These are phyloP conservation scores for Corynespora cassiicola DNA, from an alignment of 2,329 filamentous ascomycete genomes.

Conservation along the genomic window DNA sequence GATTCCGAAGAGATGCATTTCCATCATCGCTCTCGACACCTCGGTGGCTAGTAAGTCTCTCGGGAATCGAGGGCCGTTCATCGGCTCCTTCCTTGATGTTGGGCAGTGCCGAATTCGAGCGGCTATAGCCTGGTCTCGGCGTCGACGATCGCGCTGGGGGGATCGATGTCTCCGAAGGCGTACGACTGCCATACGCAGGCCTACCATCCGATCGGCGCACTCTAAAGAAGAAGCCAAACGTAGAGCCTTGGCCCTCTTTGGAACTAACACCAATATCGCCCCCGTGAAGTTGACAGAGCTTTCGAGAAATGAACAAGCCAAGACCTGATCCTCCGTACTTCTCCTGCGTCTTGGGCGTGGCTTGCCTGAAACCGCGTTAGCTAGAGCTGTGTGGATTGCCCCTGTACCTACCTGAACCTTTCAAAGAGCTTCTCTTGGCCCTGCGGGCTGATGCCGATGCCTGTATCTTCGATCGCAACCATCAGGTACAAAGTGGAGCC, in stretches of 20 bases:
- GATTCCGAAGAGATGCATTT: slow-evolving; percentile 31
- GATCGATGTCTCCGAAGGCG: slow-evolving; percentile 26
- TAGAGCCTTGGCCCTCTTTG: slow-evolving; percentile 42
- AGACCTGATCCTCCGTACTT: slow-evolving; percentile 51
- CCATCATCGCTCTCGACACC: slow-evolving; percentile 23
- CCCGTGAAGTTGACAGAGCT: slow-evolving; percentile 45
- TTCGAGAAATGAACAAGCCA: slow-evolving; percentile 46
- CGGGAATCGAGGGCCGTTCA: slow-evolving; percentile 17
- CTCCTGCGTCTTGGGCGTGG: slow-evolving; percentile 48
- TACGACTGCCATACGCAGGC: slow-evolving; percentile 30
- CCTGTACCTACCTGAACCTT: slow-evolving; percentile 47
- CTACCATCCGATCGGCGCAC: slow-evolving; percentile 35
- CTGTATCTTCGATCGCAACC: slow-evolving; percentile 52
- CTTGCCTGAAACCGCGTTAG: slow-evolving; percentile 31
- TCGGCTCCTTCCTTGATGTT: slow-evolving; percentile 29
- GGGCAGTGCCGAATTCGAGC: slow-evolving; percentile 32
- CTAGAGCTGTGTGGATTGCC: neutral
- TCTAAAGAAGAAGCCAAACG: slow-evolving; percentile 47
- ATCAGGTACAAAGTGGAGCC: slow-evolving; percentile 50
- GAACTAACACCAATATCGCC: slow-evolving; percentile 46
- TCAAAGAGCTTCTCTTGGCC: slow-evolving; percentile 52
- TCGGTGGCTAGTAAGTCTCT: slow-evolving; percentile 23
- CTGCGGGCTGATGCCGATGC: slow-evolving; percentile 49
- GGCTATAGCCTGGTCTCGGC: slow-evolving; percentile 32
- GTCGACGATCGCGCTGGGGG: slow-evolving; percentile 16